These are phyloP conservation scores for Monilinia aucupariae DNA, from an alignment of 2,329 filamentous ascomycete species.

Conservation along the genomic window DNA sequence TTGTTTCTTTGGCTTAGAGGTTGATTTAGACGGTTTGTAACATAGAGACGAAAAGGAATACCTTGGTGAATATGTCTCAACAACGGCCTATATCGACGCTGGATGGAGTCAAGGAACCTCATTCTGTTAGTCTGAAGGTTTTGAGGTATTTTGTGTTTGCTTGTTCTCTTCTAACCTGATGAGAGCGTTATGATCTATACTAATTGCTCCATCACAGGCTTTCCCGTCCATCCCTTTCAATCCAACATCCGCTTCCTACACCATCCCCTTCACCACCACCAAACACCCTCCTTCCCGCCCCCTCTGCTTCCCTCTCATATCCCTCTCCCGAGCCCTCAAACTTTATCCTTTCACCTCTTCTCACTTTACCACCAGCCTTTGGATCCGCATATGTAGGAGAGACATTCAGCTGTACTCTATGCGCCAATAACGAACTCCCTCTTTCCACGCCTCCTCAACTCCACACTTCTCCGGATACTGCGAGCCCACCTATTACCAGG, in stretches of 20 bases:
- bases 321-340: constrained; percentile 42
- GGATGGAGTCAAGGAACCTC: constrained; percentile 60
- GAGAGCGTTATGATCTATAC: background rate
- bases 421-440: constrained; percentile 80
- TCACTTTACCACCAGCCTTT: constrained; percentile 86
- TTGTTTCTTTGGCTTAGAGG: background rate
- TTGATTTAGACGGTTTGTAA: too few species aligned
- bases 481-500: constrained; percentile 34
- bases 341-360: constrained; percentile 53
- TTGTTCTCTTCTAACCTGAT: background rate
- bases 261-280: constrained; percentile 36
- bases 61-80: constrained; percentile 30
- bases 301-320: constrained; percentile 68
- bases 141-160: constrained; percentile 46
- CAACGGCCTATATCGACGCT: constrained; percentile 30
- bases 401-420: constrained; percentile 88
- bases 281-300: constrained; percentile 19
- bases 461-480: background rate
- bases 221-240: constrained; percentile 71
- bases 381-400: constrained; percentile 94
- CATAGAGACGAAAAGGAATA: background rate
- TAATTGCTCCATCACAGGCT: constrained; percentile 48
- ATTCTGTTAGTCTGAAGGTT: constrained; percentile 74
- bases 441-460: background rate
- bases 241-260: constrained; percentile 50